Percentiles rank a stretch among this genome's conserved stretches.
Evolutionary conservation across 2,329 filamentous ascomycete genomes (phyloP).

Genomic region (Coleophoma cylindrospora): DNA sequence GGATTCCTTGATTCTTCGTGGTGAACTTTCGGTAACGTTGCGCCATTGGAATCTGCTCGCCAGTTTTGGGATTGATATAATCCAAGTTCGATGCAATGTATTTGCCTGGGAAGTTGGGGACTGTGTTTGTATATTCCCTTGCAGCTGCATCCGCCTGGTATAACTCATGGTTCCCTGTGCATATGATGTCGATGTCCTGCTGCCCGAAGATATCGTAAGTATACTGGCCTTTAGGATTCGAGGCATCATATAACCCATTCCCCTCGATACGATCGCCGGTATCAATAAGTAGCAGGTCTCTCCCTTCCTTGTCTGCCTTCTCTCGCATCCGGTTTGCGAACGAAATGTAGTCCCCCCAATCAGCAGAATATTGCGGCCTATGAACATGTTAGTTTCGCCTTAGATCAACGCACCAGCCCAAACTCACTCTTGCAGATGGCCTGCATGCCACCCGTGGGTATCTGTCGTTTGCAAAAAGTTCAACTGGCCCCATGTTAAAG

Average conservation of each 20-base stretch:
- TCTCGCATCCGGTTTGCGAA: constrained; percentile 79
- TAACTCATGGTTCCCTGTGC: constrained; percentile 90
- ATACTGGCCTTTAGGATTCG: constrained; percentile 80
- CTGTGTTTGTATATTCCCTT: constrained; percentile 72
- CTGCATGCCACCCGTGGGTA: constrained; percentile 92
- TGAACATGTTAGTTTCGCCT: constrained; percentile 6
- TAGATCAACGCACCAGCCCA: background rate
- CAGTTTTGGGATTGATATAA: constrained; percentile 69
- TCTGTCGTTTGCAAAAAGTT: constrained; percentile 98
- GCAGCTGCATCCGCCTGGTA: constrained; percentile 77
- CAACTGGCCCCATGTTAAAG: constrained; percentile 86
- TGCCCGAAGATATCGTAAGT: constrained; percentile 83
- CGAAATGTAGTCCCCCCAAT: constrained; percentile 97
- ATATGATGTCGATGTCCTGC: constrained; percentile 79
- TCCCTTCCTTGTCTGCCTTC: constrained; percentile 71
- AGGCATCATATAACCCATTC: constrained; percentile 91
- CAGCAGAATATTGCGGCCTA: constrained; percentile 84
- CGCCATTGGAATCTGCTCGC: constrained; percentile 69
- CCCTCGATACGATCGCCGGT: constrained; percentile 92
- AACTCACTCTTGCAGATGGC: constrained; percentile 81
- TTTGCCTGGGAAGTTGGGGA: constrained; percentile 73
- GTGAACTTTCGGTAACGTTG: constrained; percentile 83
- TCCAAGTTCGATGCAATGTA: constrained; percentile 94
- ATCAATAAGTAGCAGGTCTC: constrained; percentile 88
- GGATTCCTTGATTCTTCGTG: constrained; percentile 82